Percentiles rank a stretch among this genome's conserved stretches.
These are phyloP conservation scores for Allantophomopsis lycopodina DNA, from an alignment of 2,329 filamentous ascomycete species.

Conservation along the genomic window DNA sequence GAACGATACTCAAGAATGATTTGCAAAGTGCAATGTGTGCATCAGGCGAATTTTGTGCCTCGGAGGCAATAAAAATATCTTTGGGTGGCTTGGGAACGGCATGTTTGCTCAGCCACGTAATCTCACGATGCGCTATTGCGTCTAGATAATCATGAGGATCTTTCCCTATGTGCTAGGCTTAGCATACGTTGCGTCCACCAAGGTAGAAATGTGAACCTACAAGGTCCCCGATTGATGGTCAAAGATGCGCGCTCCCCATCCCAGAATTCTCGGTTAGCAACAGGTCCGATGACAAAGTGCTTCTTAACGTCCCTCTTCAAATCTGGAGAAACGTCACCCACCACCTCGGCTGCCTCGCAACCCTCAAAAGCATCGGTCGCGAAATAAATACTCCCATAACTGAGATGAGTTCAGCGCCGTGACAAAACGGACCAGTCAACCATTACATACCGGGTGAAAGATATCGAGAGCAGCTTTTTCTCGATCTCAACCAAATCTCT, in stretches of 20 bases:
- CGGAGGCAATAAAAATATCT: conserved; percentile 12
- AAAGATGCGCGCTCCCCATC: conserved; percentile 18
- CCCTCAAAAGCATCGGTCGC: conserved; percentile 16
- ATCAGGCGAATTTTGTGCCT: conserved; percentile 15
- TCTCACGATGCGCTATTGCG: conserved; percentile 19
- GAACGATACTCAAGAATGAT: conserved; percentile 17
- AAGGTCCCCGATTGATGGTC: conserved; percentile 23
- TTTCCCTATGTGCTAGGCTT: conserved; percentile 16
- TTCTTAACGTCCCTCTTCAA: conserved; percentile 15
- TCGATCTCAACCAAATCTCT: conserved; percentile 21
- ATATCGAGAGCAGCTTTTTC: conserved; percentile 21
- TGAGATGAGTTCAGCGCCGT: conserved; percentile 11
- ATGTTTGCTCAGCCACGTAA: conserved; percentile 19
- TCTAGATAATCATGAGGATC: conserved; percentile 17
- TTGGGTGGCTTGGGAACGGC: conserved; percentile 11
- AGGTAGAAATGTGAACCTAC: conserved; percentile 13
- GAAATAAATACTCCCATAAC: conserved; percentile 24
- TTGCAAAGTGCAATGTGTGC: conserved; percentile 19
- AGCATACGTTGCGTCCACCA: background rate
- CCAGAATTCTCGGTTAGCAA: conserved; percentile 21
- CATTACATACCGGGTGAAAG: conserved; percentile 18
- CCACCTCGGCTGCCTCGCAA: conserved; percentile 16
- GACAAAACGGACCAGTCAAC: background rate
- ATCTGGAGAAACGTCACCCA: conserved; percentile 12
- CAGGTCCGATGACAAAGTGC: conserved; percentile 23